A percentile compares a stretch with the other conserved stretches of the same genome.
phyloP scores from a whole-genome alignment of 1,284 basidiomycete genomes.

The Irpex lacteus region DNA sequence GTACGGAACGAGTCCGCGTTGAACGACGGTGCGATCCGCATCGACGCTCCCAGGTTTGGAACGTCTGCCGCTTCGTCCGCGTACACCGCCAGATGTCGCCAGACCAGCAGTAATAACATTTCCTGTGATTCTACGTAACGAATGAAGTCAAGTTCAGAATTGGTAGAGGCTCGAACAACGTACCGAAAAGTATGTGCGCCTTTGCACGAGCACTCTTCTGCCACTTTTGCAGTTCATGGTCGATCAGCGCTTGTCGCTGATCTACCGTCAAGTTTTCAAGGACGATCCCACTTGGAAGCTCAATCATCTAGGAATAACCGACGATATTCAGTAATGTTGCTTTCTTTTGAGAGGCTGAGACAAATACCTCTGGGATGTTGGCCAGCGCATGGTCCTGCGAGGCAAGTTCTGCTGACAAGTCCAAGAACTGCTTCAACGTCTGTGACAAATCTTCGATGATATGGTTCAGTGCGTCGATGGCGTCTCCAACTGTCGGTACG shows the following conservation, averaged over 20 bases:
- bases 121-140: constrained; percentile 64
- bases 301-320: constrained; percentile 44
- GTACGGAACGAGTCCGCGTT: constrained; percentile 50
- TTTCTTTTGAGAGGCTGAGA: not conserved
- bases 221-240: constrained; percentile 56
- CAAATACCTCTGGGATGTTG: constrained; percentile 64
- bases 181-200: constrained; percentile 33
- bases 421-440: constrained; percentile 64
- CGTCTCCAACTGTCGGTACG: constrained; percentile 76
- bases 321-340: not conserved
- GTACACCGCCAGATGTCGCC: constrained; percentile 79
- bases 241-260: constrained; percentile 64
- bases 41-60: constrained; percentile 38
- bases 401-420: constrained; percentile 68
- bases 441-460: constrained; percentile 58
- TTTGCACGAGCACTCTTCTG: constrained; percentile 40
- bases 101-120: constrained; percentile 81
- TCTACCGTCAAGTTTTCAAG: constrained; percentile 63
- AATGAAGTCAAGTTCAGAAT: not conserved
- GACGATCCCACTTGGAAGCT: constrained; percentile 50
- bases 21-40: constrained; percentile 53
- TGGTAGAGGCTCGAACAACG: not conserved
- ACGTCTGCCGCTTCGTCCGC: constrained; percentile 29
- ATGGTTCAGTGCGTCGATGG: constrained; percentile 65
- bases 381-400: constrained; percentile 72